Evolutionary conservation across 2,329 filamentous ascomycete genomes (phyloP).

Genomic region (Ophiostoma piceae): DNA sequence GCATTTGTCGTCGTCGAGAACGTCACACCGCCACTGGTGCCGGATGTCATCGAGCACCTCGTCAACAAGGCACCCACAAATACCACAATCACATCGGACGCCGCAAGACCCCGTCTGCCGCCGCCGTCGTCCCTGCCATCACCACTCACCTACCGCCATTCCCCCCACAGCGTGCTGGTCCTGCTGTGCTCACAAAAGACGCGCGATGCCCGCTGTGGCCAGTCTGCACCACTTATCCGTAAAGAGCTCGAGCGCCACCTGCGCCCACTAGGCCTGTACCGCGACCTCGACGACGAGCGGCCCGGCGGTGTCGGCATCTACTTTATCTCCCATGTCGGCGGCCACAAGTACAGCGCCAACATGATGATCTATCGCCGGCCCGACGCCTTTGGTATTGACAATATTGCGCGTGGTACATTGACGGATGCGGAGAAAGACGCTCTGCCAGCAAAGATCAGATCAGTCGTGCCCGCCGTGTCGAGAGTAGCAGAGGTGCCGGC

Average conservation of each 20-base stretch:
- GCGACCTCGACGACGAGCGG: constrained; percentile 81
- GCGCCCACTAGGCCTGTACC: constrained; percentile 73
- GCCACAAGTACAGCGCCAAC: constrained; percentile 94
- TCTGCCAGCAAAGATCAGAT: constrained; percentile 24
- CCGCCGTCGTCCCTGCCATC: constrained; percentile 27
- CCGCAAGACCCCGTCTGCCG: constrained; percentile 28
- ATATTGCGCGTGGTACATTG: constrained; percentile 37
- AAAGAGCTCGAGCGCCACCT: constrained; percentile 87
- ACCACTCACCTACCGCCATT: constrained; percentile 51
- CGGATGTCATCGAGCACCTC: constrained; percentile 64
- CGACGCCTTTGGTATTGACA: constrained; percentile 52
- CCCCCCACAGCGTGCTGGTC: constrained; percentile 79
- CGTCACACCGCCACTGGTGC: constrained; percentile 69
- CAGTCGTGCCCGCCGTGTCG: constrained; percentile 31
- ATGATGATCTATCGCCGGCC: constrained; percentile 79
- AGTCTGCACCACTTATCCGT: constrained; percentile 83
- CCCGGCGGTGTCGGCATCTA: constrained; percentile 92
- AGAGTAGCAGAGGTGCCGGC: constrained; percentile 27
- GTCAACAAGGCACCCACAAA: constrained; percentile 71
- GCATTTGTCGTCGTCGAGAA: constrained; percentile 79
- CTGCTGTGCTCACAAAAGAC: constrained; percentile 91
- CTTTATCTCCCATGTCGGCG: constrained; percentile 93
- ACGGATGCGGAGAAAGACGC: constrained; percentile 37
- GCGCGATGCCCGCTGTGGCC: constrained; percentile 90
- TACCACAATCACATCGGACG: constrained; percentile 40